Base-by-base conservation (phyloP, 2,329 filamentous ascomycete genomes). In the Ophiognomonia clavigignenti-juglandacearum region DNA sequence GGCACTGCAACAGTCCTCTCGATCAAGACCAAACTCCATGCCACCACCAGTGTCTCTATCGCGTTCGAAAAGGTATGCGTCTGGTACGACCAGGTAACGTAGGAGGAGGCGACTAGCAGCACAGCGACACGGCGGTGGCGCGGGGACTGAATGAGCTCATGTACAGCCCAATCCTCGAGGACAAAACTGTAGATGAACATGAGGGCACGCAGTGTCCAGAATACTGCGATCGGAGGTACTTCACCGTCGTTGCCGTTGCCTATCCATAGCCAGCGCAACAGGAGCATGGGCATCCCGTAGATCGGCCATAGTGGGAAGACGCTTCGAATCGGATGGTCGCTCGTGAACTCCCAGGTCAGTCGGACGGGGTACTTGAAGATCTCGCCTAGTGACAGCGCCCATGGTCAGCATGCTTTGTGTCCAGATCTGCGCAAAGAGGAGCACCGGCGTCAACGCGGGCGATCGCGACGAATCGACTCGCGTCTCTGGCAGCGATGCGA, bases 1-100 rank as follows among this genome's bases (percentile, higher is more conserved):
- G 51, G 51, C 4, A 47, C 45, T 55, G 85, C 83, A 38, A 86
- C 74, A 56, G 97, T 93, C 62, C 92, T 84, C 65, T 88, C 83
- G 52, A 96, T 91, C 64, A 98, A 70, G 39, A 97, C 91, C 65
- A 98, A 70, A 60, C 87, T 91, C 93, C 93, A 98, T 45, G 88
- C 80, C 43, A 98, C 90, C 42, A 92, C 78, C 57, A 98, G 73
- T 3, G 93, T 97, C 71, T 98, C 93, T 56, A 97, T 79, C 52
- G 92, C 95, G 69, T 98, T 98, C 53, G 92, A 97, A 66, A 98
- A 97, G 11, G 93, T 97, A 68, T 98, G 93, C 16, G 89, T 93
- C 69, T 98, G 93, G 69, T 92, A 96, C 37, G 92, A 96, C 92
- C 93, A 98, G 39, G 93, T 98, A 57, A 96, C 92, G 68, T 97